Percentiles rank a stretch among this genome's conserved stretches.
Evolutionary conservation across 306 rosid genomes (phyloP).

Genomic region (Potentilla sterilis): DNA sequence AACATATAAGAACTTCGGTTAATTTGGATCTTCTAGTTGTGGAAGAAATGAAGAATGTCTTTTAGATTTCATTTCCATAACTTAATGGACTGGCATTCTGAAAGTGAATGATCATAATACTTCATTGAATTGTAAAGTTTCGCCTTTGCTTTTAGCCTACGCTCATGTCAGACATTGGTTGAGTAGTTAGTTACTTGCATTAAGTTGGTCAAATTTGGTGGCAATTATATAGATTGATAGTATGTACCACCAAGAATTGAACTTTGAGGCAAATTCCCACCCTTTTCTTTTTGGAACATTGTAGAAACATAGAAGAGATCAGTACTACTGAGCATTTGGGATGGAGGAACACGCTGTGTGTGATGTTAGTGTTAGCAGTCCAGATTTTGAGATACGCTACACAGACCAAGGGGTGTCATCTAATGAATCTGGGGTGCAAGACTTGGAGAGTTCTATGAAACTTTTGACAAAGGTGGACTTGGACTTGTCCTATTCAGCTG

Average conservation of each 20-base stretch:
- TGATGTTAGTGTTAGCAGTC: slow-evolving; percentile 30
- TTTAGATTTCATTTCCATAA: background rate
- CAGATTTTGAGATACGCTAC: slow-evolving; percentile 32
- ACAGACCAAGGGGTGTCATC: slow-evolving; percentile 37
- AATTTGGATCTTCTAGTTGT: background rate
- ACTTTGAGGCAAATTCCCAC: slow-evolving; percentile 6
- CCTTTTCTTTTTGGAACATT: slow-evolving; percentile 8
- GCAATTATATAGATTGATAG: background rate
- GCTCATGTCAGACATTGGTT: background rate
- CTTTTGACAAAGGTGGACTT: slow-evolving; percentile 64
- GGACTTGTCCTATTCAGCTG: slow-evolving; percentile 76
- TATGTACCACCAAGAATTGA: background rate
- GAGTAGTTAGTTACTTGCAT: slow-evolving; percentile 3
- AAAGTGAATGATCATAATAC: background rate
- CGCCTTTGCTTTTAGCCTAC: background rate
- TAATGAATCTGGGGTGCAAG: slow-evolving; percentile 44
- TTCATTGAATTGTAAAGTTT: background rate
- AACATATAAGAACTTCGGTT: background rate
- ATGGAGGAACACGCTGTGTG: slow-evolving; percentile 48
- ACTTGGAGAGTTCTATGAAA: slow-evolving; percentile 52
- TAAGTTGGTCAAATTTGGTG: background rate
- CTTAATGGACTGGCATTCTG: background rate
- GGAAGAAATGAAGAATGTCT: background rate
- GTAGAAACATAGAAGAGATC: background rate
- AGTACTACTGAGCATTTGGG: slow-evolving; percentile 17